Conservation (phyloP, 768 basidiomycete species). For the Lactifluus echinatus region DNA sequence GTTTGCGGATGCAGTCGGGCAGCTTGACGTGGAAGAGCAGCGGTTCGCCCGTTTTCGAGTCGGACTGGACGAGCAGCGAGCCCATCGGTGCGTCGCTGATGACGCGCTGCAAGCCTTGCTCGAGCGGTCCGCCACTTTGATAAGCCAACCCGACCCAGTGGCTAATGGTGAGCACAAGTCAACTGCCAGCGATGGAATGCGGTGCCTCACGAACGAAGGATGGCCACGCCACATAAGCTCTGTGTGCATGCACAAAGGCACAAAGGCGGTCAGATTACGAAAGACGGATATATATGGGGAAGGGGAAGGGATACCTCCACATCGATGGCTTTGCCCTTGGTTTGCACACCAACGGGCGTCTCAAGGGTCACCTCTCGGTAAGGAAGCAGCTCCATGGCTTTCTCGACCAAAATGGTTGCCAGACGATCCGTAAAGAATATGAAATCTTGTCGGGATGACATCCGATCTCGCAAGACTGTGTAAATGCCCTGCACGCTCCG, state of each 20-base stretch:
- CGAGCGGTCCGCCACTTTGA: conserved; percentile 88
- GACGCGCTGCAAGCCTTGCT: conserved; percentile 83
- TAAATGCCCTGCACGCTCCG: conserved; percentile 62
- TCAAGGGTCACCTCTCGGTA: conserved; percentile 49
- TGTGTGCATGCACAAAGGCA: conserved; percentile 39
- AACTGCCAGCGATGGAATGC: no score
- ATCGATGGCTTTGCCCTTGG: conserved; percentile 53
- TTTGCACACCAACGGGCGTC: conserved; percentile 56
- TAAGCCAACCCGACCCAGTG: no score
- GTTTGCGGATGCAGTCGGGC: conserved; percentile 60
- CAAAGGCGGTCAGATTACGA: background rate
- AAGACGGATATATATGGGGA: background rate
- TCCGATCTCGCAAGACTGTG: conserved; percentile 71
- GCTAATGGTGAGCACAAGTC: no score
- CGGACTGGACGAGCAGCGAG: conserved; percentile 85
- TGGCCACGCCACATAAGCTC: conserved; percentile 81
- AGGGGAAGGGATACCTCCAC: conserved; percentile 38
- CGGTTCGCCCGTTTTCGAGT: conserved; percentile 78
- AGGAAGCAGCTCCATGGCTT: conserved; percentile 77
- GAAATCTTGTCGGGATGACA: conserved; percentile 75
- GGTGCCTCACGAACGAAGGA: conserved; percentile 74
- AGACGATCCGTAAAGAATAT: conserved; percentile 88
- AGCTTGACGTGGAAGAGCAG: conserved; percentile 75
- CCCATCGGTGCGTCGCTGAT: conserved; percentile 82
- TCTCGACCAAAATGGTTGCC: conserved; percentile 76